Conservation (phyloP, 306 rosid species). For the Vigna hirtella region DNA sequence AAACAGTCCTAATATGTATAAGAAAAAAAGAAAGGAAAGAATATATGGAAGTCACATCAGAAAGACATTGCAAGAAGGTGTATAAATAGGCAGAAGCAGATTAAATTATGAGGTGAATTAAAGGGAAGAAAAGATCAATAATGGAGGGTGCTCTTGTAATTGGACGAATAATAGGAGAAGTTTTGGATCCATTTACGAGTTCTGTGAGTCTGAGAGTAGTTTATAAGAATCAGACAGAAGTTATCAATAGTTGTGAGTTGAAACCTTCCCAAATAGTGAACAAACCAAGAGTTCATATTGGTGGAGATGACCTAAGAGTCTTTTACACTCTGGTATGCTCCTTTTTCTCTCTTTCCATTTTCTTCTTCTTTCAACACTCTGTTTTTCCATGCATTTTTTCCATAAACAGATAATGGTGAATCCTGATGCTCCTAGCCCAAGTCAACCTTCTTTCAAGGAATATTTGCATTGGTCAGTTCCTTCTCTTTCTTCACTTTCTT, state of each 20-base stretch:
- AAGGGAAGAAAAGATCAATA: not conserved
- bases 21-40: too few relatives aligned
- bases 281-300: constrained; percentile 38
- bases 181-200: constrained; percentile 31
- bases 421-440: constrained; percentile 49
- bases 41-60: too few relatives aligned
- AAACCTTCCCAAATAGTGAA: constrained; percentile 37
- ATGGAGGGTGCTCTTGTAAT: constrained; percentile 20
- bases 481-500: not conserved
- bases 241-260: constrained; percentile 33
- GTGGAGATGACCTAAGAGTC: constrained; percentile 25
- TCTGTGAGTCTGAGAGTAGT: constrained; percentile 21
- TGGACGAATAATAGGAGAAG: constrained; percentile 41
- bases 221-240: not conserved
- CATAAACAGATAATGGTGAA: constrained; percentile 41
- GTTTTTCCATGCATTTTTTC: not conserved
- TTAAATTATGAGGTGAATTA: too few relatives aligned
- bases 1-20: too few relatives aligned
- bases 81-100: not conserved
- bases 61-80: too few relatives aligned
- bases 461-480: constrained; percentile 36
- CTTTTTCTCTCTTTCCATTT: not conserved
- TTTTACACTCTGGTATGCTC: constrained; percentile 18
- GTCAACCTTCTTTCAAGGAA: constrained; percentile 25
- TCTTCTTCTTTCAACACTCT: not conserved